Evolutionary conservation across 768 basidiomycete species (phyloP).

Genomic region (Lactifluus hygrophoroides): DNA sequence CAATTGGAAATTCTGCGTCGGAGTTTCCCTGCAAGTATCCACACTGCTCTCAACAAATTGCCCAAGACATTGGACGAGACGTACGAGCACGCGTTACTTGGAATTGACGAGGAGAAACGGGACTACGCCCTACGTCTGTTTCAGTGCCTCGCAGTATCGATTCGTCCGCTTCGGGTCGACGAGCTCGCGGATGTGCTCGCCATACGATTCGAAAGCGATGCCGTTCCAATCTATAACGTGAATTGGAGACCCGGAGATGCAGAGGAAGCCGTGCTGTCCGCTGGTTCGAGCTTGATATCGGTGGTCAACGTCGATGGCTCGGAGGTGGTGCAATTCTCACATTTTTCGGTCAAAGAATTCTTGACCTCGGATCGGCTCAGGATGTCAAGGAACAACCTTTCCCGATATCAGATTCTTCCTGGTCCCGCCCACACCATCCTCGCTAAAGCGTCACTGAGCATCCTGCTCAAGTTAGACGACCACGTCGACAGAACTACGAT

Average conservation of each 20-base stretch:
- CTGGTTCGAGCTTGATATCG: neutral
- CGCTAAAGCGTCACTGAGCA: neutral
- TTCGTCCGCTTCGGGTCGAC: neutral
- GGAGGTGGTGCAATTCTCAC: neutral
- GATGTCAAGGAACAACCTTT: neutral
- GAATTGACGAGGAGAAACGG: neutral
- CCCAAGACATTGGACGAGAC: neutral
- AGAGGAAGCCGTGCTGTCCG: neutral
- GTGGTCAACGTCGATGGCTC: neutral
- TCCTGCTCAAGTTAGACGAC: neutral
- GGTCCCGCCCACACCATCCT: neutral
- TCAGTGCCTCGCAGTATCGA: neutral
- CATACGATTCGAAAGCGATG: neutral
- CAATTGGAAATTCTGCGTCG: neutral
- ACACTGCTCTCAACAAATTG: neutral
- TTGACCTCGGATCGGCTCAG: neutral
- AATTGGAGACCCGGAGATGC: neutral
- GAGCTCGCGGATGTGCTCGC: conserved; percentile 5
- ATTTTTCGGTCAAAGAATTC: conserved; percentile 5
- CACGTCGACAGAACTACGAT: neutral
- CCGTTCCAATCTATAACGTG: neutral
- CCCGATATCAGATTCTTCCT: neutral
- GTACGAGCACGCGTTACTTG: neutral
- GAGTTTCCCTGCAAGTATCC: neutral
- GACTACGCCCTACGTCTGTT: neutral